phyloP scores from a whole-genome alignment of 1,284 basidiomycete genomes.

The Austropuccinia psidii region DNA sequence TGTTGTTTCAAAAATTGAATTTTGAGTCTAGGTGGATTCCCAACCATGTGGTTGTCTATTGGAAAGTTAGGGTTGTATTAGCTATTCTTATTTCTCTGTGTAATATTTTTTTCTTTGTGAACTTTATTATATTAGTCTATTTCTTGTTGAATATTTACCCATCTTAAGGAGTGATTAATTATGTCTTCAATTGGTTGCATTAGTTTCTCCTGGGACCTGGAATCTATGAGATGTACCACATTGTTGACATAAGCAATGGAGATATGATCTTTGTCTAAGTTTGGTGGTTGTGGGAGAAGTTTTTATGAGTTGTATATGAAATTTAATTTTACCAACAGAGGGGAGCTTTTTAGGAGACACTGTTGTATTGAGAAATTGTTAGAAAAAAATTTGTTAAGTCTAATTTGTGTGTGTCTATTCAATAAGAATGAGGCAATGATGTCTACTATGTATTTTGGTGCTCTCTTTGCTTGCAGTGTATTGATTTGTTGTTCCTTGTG shows the following conservation, averaged over 20 bases:
- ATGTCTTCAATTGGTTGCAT: neutral
- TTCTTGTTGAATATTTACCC: conserved; percentile 17
- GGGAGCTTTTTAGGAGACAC: conserved; percentile 7
- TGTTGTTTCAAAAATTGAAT: neutral
- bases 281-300: neutral
- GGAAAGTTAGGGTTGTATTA: neutral
- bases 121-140: neutral
- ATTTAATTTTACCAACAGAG: neutral
- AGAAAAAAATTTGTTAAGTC: neutral
- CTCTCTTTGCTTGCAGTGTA: neutral
- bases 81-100: neutral
- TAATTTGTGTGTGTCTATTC: neutral
- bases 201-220: neutral
- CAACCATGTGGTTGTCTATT: neutral
- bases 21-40: neutral
- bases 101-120: neutral
- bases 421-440: neutral
- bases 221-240: neutral
- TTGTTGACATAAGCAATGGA: conserved; percentile 14
- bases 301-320: conserved; percentile 9
- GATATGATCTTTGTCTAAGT: neutral
- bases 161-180: neutral
- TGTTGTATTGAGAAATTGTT: neutral
- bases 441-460: neutral
- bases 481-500: neutral